Evolutionary conservation across 495 filamentous ascomycete genomes (phyloP), one percentile per base, ranked within the genome.

Genomic region (Penicillium malachiteum): DNA sequence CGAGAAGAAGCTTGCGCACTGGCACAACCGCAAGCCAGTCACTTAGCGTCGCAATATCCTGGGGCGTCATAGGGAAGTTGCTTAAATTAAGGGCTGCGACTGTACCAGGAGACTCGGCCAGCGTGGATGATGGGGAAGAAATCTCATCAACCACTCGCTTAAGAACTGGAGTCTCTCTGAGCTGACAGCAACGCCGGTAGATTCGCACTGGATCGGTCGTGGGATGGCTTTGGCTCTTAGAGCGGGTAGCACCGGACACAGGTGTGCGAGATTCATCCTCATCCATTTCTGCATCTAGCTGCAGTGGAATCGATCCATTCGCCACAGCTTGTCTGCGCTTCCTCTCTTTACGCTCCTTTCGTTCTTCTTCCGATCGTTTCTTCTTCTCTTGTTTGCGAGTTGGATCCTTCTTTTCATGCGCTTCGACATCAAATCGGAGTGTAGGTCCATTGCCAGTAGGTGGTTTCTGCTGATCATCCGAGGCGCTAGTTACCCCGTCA

Each of bases 1-100:
- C 93, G 32, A 98, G 73, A 7, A 91, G 78, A 1, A 98, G 69
- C 52, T 91, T 88, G 56, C 86, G 88, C 6, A 98, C 84, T 0
- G 94, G 93, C 7, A 97, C 94, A 3, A 98, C 82, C 12, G 94
- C 94, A 26, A 98, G 78, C 77, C 93, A 98, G 65, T 98, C 94
- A 48, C 91, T 88, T 17, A 98, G 78, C 0, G 93, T 95, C 21
- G 91, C 73, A 33, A 95, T 75, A 68, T 98, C 94, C 11, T 88
- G 78, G 18, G 92, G 73, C 42, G 88, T 85, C 79, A 97, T 84
- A 62, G 85, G 86, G 59, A 92, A 96, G 33, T 87, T 88, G 8
- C 85, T 90, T 5, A 98, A 79, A 67, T 97, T 90, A 12, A 98
- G 73, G 62, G 83, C 87, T 41, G 85, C 83, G 0, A 98, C 84